Evolutionary conservation across 768 basidiomycete genomes (phyloP).

Genomic region (Boletus barrowsii): DNA sequence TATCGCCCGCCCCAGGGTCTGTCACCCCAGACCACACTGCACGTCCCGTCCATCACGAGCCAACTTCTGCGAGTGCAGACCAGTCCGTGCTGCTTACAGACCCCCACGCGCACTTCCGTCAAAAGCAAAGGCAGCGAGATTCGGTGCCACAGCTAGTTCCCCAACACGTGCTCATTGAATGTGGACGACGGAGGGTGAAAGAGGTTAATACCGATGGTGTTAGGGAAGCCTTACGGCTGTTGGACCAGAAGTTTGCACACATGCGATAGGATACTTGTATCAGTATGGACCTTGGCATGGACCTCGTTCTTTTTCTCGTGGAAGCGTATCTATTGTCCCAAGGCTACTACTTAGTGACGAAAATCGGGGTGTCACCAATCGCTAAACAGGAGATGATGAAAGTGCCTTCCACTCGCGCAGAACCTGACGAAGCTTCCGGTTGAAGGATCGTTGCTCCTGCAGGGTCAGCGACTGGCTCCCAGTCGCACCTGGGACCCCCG

Average conservation of each 20-base stretch:
- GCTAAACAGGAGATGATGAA: not conserved
- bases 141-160: slow-evolving; percentile 55
- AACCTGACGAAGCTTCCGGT: slow-evolving; percentile 34
- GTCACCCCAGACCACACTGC: slow-evolving; percentile 44
- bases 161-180: slow-evolving; percentile 58
- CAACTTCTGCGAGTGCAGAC: slow-evolving; percentile 19
- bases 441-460: slow-evolving; percentile 35
- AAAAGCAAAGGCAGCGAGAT: slow-evolving; percentile 39
- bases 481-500: slow-evolving; percentile 10
- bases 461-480: slow-evolving; percentile 27
- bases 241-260: slow-evolving; percentile 61
- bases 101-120: slow-evolving; percentile 51
- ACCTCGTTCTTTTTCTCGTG: not conserved
- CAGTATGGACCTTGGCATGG: not conserved
- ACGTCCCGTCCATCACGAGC: slow-evolving; percentile 10
- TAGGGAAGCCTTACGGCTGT: slow-evolving; percentile 67
- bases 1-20: slow-evolving; percentile 52
- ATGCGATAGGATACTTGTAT: slow-evolving; percentile 21
- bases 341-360: not conserved
- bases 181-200: slow-evolving; percentile 57
- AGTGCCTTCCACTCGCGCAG: slow-evolving; percentile 24
- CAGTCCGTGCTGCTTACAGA: slow-evolving; percentile 49
- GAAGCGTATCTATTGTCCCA: not conserved
- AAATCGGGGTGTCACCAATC: not conserved
- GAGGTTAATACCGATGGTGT: slow-evolving; percentile 75